Percentiles rank a stretch among this genome's conserved stretches.
These are phyloP conservation scores for Pseudovirgaria hyperparasitica DNA, from an alignment of 2,329 filamentous ascomycete species.

Conservation along the genomic window DNA sequence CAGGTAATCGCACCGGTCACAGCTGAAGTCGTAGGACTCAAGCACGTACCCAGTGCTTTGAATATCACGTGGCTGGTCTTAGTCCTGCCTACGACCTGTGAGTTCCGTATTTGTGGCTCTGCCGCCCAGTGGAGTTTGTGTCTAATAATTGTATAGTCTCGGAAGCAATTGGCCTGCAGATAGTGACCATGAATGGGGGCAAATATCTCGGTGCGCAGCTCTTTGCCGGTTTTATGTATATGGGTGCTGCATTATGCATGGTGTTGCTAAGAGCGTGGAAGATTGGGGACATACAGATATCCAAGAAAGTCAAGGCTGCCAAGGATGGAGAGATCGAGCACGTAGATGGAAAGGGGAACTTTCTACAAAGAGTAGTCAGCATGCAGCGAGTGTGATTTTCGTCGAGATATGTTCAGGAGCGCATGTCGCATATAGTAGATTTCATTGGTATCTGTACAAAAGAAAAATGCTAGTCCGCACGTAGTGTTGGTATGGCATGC, in stretches of 20 bases:
- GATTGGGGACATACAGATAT: too few species aligned
- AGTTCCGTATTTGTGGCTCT: slow-evolving; percentile 8
- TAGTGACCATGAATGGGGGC: slow-evolving; percentile 34
- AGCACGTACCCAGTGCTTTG: slow-evolving; percentile 53
- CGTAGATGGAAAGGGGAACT: too few species aligned
- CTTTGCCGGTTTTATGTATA: slow-evolving; percentile 49
- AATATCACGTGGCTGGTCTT: slow-evolving; percentile 62
- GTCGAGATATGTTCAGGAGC: too few species aligned
- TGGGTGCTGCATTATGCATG: slow-evolving; percentile 41
- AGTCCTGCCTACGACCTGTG: slow-evolving; percentile 54
- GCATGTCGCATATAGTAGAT: too few species aligned
- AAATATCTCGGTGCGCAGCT: slow-evolving; percentile 46
- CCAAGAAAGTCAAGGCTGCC: too few species aligned
- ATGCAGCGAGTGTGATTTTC: too few species aligned
- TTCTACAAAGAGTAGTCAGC: too few species aligned
- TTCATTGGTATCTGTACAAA: too few species aligned
- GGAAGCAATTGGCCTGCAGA: slow-evolving; percentile 42
- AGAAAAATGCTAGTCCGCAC: too few species aligned
- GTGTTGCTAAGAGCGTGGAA: slow-evolving; percentile 49
- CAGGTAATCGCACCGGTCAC: slow-evolving; percentile 52
- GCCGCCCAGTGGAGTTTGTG: slow-evolving; percentile 3
- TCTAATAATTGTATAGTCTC: slow-evolving; percentile 22
- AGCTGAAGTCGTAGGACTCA: slow-evolving; percentile 61
- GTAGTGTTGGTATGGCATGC: too few species aligned
- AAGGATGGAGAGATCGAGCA: too few species aligned